phyloP scores from a whole-genome alignment of 305 asterid genomes.

The Euphrasia arctica region DNA sequence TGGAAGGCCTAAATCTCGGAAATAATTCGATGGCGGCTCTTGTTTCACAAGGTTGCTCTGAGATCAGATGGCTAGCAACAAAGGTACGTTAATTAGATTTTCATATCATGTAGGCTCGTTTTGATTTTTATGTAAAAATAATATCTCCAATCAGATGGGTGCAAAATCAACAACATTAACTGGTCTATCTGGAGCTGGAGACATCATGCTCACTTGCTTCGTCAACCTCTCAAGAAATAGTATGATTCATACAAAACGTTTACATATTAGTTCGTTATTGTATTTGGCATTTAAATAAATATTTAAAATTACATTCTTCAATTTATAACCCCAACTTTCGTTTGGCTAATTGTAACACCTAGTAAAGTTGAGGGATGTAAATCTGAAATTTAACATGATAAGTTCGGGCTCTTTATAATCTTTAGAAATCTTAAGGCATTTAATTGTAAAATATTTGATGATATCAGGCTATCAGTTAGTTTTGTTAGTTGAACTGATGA shows the following conservation, averaged over 20 bases:
- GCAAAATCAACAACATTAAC: constrained; percentile 83
- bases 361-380: not conserved
- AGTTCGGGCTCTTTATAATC: not conserved
- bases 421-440: not conserved
- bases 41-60: constrained; percentile 94
- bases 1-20: constrained; percentile 88
- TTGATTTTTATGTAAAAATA: not conserved
- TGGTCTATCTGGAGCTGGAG: constrained; percentile 89
- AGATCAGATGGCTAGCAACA: constrained; percentile 94
- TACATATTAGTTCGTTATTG: constrained; percentile 15
- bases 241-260: constrained; percentile 17
- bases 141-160: constrained; percentile 66
- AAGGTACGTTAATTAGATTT: constrained; percentile 44
- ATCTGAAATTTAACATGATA: not conserved
- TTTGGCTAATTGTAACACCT: not conserved
- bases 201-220: constrained; percentile 94
- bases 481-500: not conserved
- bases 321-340: not conserved
- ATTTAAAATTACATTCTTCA: constrained; percentile 3
- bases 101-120: not conserved
- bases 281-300: constrained; percentile 18
- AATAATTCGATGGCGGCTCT: constrained; percentile 97
- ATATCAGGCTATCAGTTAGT: not conserved
- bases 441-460: not conserved
- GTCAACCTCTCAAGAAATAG: constrained; percentile 92